These are phyloP conservation scores for Rhinocladiella similis DNA, from an alignment of 2,329 filamentous ascomycete genomes.

Conservation along the genomic window DNA sequence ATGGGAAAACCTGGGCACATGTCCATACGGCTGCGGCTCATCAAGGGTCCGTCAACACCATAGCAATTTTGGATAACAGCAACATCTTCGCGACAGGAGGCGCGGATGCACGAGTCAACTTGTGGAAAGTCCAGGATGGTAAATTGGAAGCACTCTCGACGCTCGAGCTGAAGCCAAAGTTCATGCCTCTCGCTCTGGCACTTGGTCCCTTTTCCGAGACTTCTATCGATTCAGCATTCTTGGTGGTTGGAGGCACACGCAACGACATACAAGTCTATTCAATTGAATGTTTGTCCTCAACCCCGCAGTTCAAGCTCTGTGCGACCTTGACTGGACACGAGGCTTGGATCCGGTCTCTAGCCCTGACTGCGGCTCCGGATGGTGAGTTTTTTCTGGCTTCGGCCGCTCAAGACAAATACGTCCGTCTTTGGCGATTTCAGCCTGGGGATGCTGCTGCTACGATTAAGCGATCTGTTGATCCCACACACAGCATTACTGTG, in stretches of 20 bases:
- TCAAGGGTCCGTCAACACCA: slow-evolving; percentile 69
- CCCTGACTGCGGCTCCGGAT: slow-evolving; percentile 67
- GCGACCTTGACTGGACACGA: slow-evolving; percentile 86
- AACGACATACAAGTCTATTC: slow-evolving; percentile 80
- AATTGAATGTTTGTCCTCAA: slow-evolving; percentile 45
- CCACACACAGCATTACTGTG: slow-evolving; percentile 56
- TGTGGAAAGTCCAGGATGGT: slow-evolving; percentile 63
- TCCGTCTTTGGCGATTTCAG: slow-evolving; percentile 87
- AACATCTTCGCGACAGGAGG: slow-evolving; percentile 59
- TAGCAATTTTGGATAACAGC: slow-evolving; percentile 48
- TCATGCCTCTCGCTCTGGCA: slow-evolving; percentile 78
- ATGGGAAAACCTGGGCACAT: slow-evolving; percentile 40
- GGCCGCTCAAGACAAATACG: slow-evolving; percentile 95
- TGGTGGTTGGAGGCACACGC: slow-evolving; percentile 85
- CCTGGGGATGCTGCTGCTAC: slow-evolving; percentile 51
- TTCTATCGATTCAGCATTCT: slow-evolving; percentile 54
- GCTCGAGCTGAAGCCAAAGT: slow-evolving; percentile 72
- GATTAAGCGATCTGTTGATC: slow-evolving; percentile 36
- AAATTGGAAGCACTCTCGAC: slow-evolving; percentile 62
- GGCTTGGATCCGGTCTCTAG: slow-evolving; percentile 87
- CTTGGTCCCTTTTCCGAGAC: slow-evolving; percentile 60
- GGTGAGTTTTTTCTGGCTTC: slow-evolving; percentile 82
- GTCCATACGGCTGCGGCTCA: slow-evolving; percentile 63
- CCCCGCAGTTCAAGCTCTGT: slow-evolving; percentile 64
- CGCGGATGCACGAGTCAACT: slow-evolving; percentile 62